Conservation (phyloP, 2,329 filamentous ascomycete genomes). For the Drechmeria coniospora region DNA sequence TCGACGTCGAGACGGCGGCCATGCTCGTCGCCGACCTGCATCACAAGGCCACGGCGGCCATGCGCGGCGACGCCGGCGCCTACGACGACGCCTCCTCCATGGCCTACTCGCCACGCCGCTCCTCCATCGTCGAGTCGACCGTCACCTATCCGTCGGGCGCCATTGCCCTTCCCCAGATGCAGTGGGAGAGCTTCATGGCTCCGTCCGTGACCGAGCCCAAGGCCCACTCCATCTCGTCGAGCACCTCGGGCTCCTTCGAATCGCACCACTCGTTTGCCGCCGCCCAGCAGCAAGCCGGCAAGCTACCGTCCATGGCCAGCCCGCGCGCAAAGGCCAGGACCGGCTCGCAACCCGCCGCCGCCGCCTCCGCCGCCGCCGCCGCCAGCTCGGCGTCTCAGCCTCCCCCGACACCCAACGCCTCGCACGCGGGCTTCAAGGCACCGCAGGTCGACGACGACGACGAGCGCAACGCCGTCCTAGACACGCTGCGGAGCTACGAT, state of each 20-base stretch:
- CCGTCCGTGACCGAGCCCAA: slow-evolving; percentile 56
- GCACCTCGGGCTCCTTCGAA: slow-evolving; percentile 50
- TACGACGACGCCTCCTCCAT: slow-evolving; percentile 45
- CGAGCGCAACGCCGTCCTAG: slow-evolving; percentile 69
- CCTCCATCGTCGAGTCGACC: slow-evolving; percentile 60
- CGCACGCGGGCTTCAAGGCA: slow-evolving; percentile 51
- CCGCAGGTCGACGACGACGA: slow-evolving; percentile 76
- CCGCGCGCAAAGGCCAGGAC: slow-evolving; percentile 52
- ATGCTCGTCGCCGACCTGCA: slow-evolving; percentile 98
- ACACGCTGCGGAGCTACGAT: slow-evolving; percentile 72
- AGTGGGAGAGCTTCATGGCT: slow-evolving; percentile 81
- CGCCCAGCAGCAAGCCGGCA: slow-evolving; percentile 40
- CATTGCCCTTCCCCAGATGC: slow-evolving; percentile 70
- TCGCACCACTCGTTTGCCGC: slow-evolving; percentile 48
- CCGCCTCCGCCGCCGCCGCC: slow-evolving; percentile 54
- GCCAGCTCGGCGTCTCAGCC: slow-evolving; percentile 55
- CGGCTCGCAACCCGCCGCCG: slow-evolving; percentile 53
- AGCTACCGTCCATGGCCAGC: slow-evolving; percentile 55
- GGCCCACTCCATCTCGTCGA: slow-evolving; percentile 57
- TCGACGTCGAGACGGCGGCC: slow-evolving; percentile 91
- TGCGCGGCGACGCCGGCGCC: slow-evolving; percentile 39
- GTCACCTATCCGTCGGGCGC: slow-evolving; percentile 64
- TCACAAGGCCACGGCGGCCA: slow-evolving; percentile 73
- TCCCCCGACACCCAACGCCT: slow-evolving; percentile 55
- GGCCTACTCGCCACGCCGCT: slow-evolving; percentile 56